Percentiles rank a stretch among this genome's conserved stretches.
Evolutionary conservation across 1,139 yeast genomes (phyloP).

Genomic region (Debaryomyces coudertii): DNA sequence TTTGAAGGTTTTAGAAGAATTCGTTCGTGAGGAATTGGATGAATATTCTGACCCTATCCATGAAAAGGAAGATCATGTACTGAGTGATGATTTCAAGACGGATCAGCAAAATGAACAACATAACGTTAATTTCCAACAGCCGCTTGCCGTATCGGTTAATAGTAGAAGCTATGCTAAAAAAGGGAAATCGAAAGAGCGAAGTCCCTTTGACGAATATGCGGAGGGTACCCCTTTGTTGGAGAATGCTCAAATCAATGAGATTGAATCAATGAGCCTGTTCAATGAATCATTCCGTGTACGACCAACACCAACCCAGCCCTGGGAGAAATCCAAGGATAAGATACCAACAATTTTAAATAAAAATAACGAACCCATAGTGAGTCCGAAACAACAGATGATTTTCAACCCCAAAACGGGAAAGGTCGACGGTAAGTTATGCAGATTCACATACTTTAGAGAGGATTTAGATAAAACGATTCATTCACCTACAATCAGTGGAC

Average conservation of each 20-base stretch:
- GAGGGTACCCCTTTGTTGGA: slow-evolving; percentile 34
- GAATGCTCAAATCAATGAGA: slow-evolving; percentile 62
- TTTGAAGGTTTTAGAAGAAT: slow-evolving; percentile 70
- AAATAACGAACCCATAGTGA: slow-evolving; percentile 10
- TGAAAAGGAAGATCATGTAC: slow-evolving; percentile 9
- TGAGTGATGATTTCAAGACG: slow-evolving; percentile 5
- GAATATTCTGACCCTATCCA: slow-evolving; percentile 24
- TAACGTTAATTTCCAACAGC: slow-evolving; percentile 31
- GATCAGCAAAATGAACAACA: slow-evolving; percentile 16
- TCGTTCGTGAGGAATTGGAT: slow-evolving; percentile 67
- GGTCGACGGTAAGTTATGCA: slow-evolving; percentile 31
- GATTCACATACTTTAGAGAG: slow-evolving; percentile 92
- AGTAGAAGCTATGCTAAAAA: background rate
- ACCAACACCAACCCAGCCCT: slow-evolving; percentile 77
- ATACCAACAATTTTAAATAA: slow-evolving; percentile 36
- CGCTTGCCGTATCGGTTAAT: slow-evolving; percentile 22
- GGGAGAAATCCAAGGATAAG: slow-evolving; percentile 54
- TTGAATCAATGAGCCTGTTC: slow-evolving; percentile 50
- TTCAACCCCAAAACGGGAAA: slow-evolving; percentile 18
- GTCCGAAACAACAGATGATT: slow-evolving; percentile 1
- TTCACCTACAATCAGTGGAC: slow-evolving; percentile 84
- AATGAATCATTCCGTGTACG: slow-evolving; percentile 60
- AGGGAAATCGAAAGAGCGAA: background rate
- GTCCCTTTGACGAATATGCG: slow-evolving; percentile 7
- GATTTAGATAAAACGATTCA: slow-evolving; percentile 88